Evolutionary conservation across 192 early-diverging fungal species (phyloP), one percentile per base, ranked within the genome.

Genomic region (Spinellus fusiger): DNA sequence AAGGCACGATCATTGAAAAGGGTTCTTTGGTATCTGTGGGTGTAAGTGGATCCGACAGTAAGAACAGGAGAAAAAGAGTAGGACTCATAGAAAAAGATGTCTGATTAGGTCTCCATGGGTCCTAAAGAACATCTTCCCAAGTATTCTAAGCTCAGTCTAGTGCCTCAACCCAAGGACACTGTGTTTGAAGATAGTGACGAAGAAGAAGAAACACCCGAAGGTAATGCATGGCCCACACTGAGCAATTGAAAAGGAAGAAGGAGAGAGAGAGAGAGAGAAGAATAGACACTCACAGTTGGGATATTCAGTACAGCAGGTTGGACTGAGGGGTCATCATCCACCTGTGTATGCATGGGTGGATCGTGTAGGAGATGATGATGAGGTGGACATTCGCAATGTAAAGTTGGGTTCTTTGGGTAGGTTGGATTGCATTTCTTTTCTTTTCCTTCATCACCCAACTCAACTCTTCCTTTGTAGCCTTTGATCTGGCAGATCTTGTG

Each of bases 1-100:
- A 88, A 37, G 80, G 83, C 22, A 86, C 85, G 20, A 74, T 71
- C 0, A 69, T 99, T 53, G 76, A 79, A 54, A 77, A 80, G 31
- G 95, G 94, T 5, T 89, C 86, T 57, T 66, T 98, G 25, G 69
- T 95, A 16, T 77, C 75, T 10, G 73, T 70, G 34, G 77, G 80
- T 52, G 89, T 86, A 62, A 74, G 80, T 38, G 74, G 75, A 37
- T 3, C 16, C 6, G 10, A 54, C 1, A 10, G 5, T 54, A 49
- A 15, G 27, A 20, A 16, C 5, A 18, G 22, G 16, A 15, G 25
- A 59, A 37, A 3, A 16, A 16, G 28, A 44, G 31, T 16, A 3
- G 56, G 15, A 13, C 9, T 38, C 16, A 40, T n/a, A 31, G 20
- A 28, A 1, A 50, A 27, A 1, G n/a, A 37, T 12, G n/a, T 15